Conservation (phyloP, 2,329 filamentous ascomycete species). For the Fusarium udum region DNA sequence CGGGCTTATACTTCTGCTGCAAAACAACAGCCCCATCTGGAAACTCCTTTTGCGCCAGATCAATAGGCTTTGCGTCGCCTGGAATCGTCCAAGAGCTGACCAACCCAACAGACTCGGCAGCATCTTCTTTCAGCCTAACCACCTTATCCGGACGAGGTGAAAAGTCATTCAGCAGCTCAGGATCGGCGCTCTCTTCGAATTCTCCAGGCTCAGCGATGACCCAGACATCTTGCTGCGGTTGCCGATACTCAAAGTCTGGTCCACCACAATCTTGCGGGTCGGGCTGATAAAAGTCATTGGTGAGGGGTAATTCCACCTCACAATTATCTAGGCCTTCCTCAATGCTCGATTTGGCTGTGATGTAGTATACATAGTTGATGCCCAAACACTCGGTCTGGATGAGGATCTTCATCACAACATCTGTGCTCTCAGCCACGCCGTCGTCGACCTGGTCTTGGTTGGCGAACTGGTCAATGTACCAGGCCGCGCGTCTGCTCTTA, state of each 20-base stretch:
- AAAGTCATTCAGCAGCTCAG: neutral
- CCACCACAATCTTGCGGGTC: neutral
- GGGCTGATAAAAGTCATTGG: neutral
- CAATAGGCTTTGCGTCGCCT: neutral
- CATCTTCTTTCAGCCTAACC: neutral
- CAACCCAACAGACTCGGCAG: neutral
- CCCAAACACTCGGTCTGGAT: neutral
- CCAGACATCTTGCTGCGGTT: neutral
- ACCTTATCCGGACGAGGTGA: neutral
- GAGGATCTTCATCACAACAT: slow-evolving; percentile 1
- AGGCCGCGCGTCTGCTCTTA: neutral
- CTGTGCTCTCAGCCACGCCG: neutral
- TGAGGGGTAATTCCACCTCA: neutral
- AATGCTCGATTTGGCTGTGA: neutral
- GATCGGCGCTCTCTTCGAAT: neutral
- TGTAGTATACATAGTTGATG: neutral
- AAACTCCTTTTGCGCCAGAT: neutral
- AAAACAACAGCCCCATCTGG: neutral
- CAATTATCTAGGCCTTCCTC: neutral
- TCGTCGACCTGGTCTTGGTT: neutral
- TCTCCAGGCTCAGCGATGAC: neutral
- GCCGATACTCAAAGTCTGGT: neutral
- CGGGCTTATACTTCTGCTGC: neutral
- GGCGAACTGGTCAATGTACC: slow-evolving; percentile 4
- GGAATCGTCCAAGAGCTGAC: neutral